A percentile compares a stretch with the other conserved stretches of the same genome.
phyloP scores from a whole-genome alignment of 1,284 basidiomycete genomes.

The Apiotrichum brassicae region DNA sequence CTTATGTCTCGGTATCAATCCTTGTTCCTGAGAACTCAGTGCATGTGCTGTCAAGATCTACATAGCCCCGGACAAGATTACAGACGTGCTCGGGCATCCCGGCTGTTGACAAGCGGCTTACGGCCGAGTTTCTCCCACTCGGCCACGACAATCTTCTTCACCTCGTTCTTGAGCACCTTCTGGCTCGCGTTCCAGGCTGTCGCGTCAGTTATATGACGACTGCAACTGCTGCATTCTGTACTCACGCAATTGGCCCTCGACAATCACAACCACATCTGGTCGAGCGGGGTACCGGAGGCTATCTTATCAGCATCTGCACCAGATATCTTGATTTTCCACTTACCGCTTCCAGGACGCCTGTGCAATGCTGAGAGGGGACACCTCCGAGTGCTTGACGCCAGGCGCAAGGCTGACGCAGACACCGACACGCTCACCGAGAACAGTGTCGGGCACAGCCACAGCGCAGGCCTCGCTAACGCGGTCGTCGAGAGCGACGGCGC shows the following conservation, averaged over 20 bases:
- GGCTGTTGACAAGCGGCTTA: conserved; percentile 11
- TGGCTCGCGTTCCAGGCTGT: conserved; percentile 15
- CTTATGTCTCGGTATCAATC: too few relatives aligned
- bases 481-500: conserved; percentile 32
- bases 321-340: too few relatives aligned
- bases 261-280: conserved; percentile 12
- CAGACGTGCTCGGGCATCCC: conserved; percentile 1
- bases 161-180: conserved; percentile 15
- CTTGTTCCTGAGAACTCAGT: too few relatives aligned
- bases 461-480: conserved; percentile 34
- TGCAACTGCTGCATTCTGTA: conserved; percentile 17
- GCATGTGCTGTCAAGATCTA: too few relatives aligned
- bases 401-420: conserved; percentile 27
- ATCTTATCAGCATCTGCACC: too few relatives aligned
- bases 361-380: conserved; percentile 4
- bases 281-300: conserved; percentile 13
- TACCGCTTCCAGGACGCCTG: conserved; percentile 2
- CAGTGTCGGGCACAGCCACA: conserved; percentile 29
- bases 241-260: conserved; percentile 21
- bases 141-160: conserved; percentile 14
- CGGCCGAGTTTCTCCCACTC: conserved; percentile 13
- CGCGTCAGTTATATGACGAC: too few relatives aligned
- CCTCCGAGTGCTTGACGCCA: conserved; percentile 16
- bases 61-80: too few relatives aligned
- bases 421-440: conserved; percentile 38